phyloP scores from a whole-genome alignment of 2,329 filamentous ascomycete species.

The Cercospora zeae-maydis region DNA sequence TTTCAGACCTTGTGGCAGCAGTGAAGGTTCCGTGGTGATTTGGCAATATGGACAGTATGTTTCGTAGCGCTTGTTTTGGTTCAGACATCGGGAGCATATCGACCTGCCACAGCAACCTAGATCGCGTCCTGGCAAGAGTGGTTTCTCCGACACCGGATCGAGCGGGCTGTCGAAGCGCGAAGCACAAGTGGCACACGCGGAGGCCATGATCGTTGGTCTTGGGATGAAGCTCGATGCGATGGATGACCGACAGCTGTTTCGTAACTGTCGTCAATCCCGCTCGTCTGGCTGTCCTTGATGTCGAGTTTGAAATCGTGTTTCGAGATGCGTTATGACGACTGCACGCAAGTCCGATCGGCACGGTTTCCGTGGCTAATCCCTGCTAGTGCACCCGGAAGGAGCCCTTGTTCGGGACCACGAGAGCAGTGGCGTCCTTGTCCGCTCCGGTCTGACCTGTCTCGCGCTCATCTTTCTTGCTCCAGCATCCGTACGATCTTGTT shows the following conservation, averaged over 20 bases:
- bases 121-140: slow-evolving; percentile 56
- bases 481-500: neutral
- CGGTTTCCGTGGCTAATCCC: neutral
- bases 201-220: neutral
- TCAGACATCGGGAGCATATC: slow-evolving; percentile 69
- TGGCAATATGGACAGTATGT: slow-evolving; percentile 73
- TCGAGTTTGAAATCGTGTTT: neutral
- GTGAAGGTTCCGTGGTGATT: slow-evolving; percentile 58
- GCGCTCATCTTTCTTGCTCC: slow-evolving; percentile 1
- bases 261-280: slow-evolving; percentile 16
- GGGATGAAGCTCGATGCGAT: neutral
- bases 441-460: slow-evolving; percentile 9
- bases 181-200: slow-evolving; percentile 36
- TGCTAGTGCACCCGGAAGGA: neutral
- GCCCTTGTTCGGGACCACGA: neutral
- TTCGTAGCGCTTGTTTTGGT: slow-evolving; percentile 66
- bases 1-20: slow-evolving; percentile 61
- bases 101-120: slow-evolving; percentile 66
- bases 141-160: slow-evolving; percentile 52
- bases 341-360: slow-evolving; percentile 1
- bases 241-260: neutral
- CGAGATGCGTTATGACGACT: slow-evolving; percentile 3
- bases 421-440: neutral
- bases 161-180: slow-evolving; percentile 25
- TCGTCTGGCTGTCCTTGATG: neutral